phyloP scores from a whole-genome alignment of 2,329 filamentous ascomycete species.

The Phaeosphaeria sp. region DNA sequence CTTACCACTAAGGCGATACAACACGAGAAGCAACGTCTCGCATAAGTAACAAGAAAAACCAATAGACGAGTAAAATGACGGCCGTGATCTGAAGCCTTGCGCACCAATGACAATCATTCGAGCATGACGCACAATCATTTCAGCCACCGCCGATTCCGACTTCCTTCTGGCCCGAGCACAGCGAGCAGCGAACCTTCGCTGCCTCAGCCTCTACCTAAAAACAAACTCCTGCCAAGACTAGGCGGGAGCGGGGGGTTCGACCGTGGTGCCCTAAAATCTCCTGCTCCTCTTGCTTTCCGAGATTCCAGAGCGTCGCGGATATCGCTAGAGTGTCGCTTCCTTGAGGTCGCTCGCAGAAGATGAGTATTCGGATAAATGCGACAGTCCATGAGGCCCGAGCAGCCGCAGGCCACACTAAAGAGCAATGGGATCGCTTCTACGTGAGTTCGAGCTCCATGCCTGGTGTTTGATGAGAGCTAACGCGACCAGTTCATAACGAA shows the following conservation, averaged over 20 bases:
- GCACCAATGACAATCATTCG: conserved; percentile 41
- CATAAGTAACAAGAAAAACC: conserved; percentile 35
- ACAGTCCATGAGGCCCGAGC: conserved; percentile 45
- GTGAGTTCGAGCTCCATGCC: conserved; percentile 29
- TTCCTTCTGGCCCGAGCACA: conserved; percentile 45
- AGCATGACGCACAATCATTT: conserved; percentile 48
- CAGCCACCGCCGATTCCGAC: conserved; percentile 48
- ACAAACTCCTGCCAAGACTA: conserved; percentile 46
- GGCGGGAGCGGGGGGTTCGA: conserved; percentile 44
- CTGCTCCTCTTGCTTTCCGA: conserved; percentile 41
- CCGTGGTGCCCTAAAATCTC: conserved; percentile 47
- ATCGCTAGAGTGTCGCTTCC: conserved; percentile 28
- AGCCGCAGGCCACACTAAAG: conserved; percentile 44
- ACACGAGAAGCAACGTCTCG: conserved; percentile 39
- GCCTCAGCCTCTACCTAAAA: conserved; percentile 47
- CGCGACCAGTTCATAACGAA: conserved; percentile 44
- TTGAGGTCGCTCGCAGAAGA: conserved; percentile 28
- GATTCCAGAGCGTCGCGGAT: conserved; percentile 36
- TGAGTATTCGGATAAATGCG: conserved; percentile 49
- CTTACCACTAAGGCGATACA: conserved; percentile 39
- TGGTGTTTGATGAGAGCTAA: conserved; percentile 28
- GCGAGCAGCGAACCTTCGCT: conserved; percentile 45
- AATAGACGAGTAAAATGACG: conserved; percentile 36
- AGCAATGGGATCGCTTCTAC: conserved; percentile 48
- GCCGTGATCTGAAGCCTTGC: conserved; percentile 27